Conservation (phyloP, 2,329 filamentous ascomycete genomes). For the Akanthomyces uredinophilus region DNA sequence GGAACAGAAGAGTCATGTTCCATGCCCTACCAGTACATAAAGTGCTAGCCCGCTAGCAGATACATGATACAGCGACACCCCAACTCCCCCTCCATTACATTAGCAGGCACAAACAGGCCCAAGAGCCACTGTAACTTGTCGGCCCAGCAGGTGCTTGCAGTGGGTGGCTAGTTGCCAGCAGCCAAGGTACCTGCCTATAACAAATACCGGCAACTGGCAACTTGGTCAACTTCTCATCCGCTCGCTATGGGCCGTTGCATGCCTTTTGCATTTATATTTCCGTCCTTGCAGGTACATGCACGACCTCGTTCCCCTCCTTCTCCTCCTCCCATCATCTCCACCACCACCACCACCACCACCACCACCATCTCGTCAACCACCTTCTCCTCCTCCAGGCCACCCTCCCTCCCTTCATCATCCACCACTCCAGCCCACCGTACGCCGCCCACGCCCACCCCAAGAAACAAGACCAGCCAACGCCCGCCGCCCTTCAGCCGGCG, state of each 20-base stretch:
- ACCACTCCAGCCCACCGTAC: conserved; percentile 18
- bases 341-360: conserved; percentile 21
- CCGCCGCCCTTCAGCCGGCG: neutral
- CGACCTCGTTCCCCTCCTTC: conserved; percentile 11
- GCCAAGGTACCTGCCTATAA: too few relatives aligned
- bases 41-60: neutral
- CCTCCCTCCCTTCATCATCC: conserved; percentile 19
- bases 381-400: conserved; percentile 11
- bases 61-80: neutral
- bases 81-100: neutral
- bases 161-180: neutral
- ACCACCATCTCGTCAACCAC: conserved; percentile 19
- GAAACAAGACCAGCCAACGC: conserved; percentile 24
- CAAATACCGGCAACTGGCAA: neutral
- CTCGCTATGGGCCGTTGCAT: neutral
- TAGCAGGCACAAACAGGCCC: neutral
- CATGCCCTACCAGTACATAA: neutral
- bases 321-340: conserved; percentile 17
- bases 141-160: neutral
- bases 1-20: neutral
- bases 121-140: neutral
- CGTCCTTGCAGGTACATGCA: conserved; percentile 14
- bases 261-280: conserved; percentile 11
- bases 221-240: neutral
- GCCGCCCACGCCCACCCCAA: conserved; percentile 16